Percentiles rank a stretch among this genome's conserved stretches.
Conservation (phyloP, 2,329 filamentous ascomycete species). For the Trichoderma atrobrunneum region DNA sequence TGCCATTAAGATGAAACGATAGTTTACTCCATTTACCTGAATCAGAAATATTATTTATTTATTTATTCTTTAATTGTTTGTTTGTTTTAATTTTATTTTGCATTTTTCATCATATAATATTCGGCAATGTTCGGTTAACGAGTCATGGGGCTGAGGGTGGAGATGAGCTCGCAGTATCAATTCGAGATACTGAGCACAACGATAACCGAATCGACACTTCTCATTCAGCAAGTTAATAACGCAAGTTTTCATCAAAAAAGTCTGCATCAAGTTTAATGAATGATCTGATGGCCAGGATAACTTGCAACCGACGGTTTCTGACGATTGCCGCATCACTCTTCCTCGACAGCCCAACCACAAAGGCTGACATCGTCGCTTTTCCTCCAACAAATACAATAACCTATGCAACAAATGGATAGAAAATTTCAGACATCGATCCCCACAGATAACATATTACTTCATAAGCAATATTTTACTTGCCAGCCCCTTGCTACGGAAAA, state of each 20-base stretch:
- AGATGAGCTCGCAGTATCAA: background rate
- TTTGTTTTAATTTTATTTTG: background rate
- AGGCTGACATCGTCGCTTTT: background rate
- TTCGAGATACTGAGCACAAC: background rate
- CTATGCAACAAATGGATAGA: background rate
- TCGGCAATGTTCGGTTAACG: slow-evolving; percentile 17
- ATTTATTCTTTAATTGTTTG: background rate
- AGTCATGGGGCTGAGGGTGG: background rate
- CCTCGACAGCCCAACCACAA: background rate
- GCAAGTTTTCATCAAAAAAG: background rate
- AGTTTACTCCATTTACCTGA: background rate
- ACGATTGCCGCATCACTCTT: background rate
- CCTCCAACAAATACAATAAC: background rate
- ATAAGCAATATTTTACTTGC: background rate
- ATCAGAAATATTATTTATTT: background rate
- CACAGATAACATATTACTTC: background rate
- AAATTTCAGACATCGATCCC: background rate
- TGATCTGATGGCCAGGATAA: background rate
- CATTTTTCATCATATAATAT: background rate
- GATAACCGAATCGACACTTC: background rate
- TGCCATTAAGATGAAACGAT: background rate
- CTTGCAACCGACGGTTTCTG: background rate
- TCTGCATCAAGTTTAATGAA: background rate
- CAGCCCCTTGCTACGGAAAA: background rate
- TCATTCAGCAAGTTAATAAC: background rate